phyloP scores from a whole-genome alignment of 208 protist species.

The Crithidia thermophila region DNA sequence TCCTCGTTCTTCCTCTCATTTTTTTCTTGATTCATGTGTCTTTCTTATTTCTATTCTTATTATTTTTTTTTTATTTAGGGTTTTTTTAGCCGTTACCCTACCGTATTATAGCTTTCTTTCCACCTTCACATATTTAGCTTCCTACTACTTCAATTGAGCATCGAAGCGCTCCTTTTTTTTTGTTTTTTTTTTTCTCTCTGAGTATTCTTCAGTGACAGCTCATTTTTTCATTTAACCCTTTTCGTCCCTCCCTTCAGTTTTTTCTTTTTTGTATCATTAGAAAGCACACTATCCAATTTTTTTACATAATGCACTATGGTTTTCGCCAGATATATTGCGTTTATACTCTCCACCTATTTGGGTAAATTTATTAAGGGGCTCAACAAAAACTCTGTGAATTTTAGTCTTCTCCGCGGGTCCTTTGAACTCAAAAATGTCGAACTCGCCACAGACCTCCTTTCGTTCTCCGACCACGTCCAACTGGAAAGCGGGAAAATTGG shows the following conservation, averaged over 20 bases:
- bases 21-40: too few species aligned
- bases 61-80: neutral
- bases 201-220: too few species aligned
- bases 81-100: neutral
- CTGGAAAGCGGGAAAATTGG: slow-evolving; percentile 46
- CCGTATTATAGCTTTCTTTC: too few species aligned
- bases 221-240: neutral
- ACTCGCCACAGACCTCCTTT: slow-evolving; percentile 39
- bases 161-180: slow-evolving; percentile 9
- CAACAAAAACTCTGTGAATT: slow-evolving; percentile 52
- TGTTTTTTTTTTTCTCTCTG: slow-evolving; percentile 10
- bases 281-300: neutral
- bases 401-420: slow-evolving; percentile 59
- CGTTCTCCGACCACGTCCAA: slow-evolving; percentile 34
- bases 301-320: slow-evolving; percentile 52
- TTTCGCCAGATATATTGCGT: slow-evolving; percentile 60
- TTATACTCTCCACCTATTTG: slow-evolving; percentile 55
- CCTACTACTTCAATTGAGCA: too few species aligned
- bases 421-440: slow-evolving; percentile 72
- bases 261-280: slow-evolving; percentile 7
- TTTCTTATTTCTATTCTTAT: too few species aligned
- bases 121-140: too few species aligned
- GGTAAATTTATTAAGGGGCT: slow-evolving; percentile 67
- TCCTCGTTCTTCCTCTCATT: slow-evolving; percentile 16
- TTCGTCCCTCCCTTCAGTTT: slow-evolving; percentile 4